A percentile compares a stretch with the other conserved stretches of the same genome.
These are phyloP conservation scores for Prunus armeniaca DNA, from an alignment of 306 rosid species.

Conservation along the genomic window DNA sequence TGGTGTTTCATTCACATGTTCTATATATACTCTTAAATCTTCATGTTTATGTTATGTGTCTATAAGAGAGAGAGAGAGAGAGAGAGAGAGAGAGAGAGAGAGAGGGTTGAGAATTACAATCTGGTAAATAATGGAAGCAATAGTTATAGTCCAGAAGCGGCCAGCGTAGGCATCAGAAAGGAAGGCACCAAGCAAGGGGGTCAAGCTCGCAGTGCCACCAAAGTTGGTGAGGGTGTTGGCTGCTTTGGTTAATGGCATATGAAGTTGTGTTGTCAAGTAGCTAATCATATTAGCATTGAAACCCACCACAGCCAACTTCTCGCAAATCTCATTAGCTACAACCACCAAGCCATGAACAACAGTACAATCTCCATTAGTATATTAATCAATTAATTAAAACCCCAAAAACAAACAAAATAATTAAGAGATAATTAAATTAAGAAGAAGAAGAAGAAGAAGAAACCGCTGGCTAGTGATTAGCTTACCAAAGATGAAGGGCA, in stretches of 20 bases:
- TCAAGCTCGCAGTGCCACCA: constrained; percentile 81
- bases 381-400: neutral
- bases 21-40: too few relatives aligned
- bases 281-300: constrained; percentile 77
- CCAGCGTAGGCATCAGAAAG: constrained; percentile 76
- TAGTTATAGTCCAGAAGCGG: constrained; percentile 73
- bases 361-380: neutral
- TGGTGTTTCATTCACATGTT: too few relatives aligned
- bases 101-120: constrained; percentile 34
- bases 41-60: too few relatives aligned
- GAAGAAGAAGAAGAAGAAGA: neutral
- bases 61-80: neutral
- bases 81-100: constrained; percentile 8
- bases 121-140: constrained; percentile 75
- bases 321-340: constrained; percentile 76
- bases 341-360: neutral
- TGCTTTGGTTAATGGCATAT: constrained; percentile 82
- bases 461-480: neutral
- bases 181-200: constrained; percentile 92
- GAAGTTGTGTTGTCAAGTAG: constrained; percentile 78
- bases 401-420: neutral
- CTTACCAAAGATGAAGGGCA: constrained; percentile 97
- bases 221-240: constrained; percentile 90
- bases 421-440: neutral
- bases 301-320: constrained; percentile 97